phyloP scores from a whole-genome alignment of 495 filamentous ascomycete species.

The Hypoxylon crocopeplum region DNA sequence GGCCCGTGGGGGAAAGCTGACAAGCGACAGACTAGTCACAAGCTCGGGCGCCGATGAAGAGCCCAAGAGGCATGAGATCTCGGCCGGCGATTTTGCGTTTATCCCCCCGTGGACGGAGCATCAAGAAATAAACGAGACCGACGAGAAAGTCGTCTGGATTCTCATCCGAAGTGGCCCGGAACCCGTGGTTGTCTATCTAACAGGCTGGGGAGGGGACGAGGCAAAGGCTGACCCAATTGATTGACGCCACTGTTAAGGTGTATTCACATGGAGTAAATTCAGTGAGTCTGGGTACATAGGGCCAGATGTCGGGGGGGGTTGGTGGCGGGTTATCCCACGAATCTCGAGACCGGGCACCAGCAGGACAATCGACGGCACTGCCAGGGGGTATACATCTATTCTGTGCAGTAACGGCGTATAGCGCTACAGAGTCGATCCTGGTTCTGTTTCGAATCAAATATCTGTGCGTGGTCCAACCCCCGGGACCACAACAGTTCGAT shows the following conservation, averaged over 20 bases:
- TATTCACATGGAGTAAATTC: constrained; percentile 7
- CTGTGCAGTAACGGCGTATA: constrained; percentile 48
- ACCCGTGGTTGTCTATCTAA: constrained; percentile 64
- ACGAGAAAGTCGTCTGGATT: constrained; percentile 65
- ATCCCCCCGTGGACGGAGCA: constrained; percentile 71
- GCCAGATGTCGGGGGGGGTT: constrained; percentile 4
- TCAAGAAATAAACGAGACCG: constrained; percentile 68
- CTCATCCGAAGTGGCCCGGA: constrained; percentile 63
- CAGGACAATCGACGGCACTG: constrained; percentile 10
- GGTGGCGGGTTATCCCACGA: constrained; percentile 8
- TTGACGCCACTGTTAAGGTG: constrained; percentile 1
- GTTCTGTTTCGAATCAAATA: constrained; percentile 60
- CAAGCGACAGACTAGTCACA: constrained; percentile 41
- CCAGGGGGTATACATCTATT: constrained; percentile 24
- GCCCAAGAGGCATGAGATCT: constrained; percentile 59
- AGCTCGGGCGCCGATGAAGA: constrained; percentile 50
- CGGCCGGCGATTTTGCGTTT: constrained; percentile 67
- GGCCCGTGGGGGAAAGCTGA: constrained; percentile 15
- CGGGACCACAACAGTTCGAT: constrained; percentile 69
- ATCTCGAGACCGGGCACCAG: neutral
- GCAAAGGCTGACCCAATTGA: constrained; percentile 37
- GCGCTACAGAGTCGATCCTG: constrained; percentile 52
- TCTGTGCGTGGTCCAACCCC: constrained; percentile 70
- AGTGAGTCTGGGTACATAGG: neutral
- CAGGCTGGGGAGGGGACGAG: constrained; percentile 60